Evolutionary conservation across 1,139 yeast genomes (phyloP).

Genomic region (Candida pseudoviswanathii): DNA sequence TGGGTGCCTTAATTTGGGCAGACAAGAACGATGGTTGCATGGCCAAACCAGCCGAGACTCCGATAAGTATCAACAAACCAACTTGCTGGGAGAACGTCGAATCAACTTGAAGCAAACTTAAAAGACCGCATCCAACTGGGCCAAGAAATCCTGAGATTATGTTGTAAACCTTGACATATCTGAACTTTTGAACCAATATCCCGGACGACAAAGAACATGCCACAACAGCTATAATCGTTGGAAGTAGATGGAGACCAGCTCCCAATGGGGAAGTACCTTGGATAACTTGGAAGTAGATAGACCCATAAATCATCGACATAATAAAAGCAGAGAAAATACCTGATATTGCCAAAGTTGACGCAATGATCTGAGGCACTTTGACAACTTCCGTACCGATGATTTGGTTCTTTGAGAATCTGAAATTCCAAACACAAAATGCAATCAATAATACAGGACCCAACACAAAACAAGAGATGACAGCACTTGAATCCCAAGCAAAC

Average conservation of each 20-base stretch:
- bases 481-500: constrained; percentile 51
- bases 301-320: constrained; percentile 26
- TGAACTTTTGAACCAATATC: constrained; percentile 29
- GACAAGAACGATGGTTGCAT: constrained; percentile 33
- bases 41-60: constrained; percentile 32
- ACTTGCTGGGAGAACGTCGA: constrained; percentile 30
- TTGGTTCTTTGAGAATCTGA: constrained; percentile 26
- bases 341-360: constrained; percentile 24
- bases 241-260: constrained; percentile 43
- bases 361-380: constrained; percentile 24
- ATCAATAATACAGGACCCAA: constrained; percentile 39
- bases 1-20: constrained; percentile 39
- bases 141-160: constrained; percentile 28
- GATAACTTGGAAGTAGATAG: constrained; percentile 44
- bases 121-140: constrained; percentile 38
- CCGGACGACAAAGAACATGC: constrained; percentile 33
- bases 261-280: constrained; percentile 33
- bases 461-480: constrained; percentile 47
- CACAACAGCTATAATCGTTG: constrained; percentile 38
- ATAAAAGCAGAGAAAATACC: constrained; percentile 30
- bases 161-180: constrained; percentile 33
- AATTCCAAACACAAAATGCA: constrained; percentile 30
- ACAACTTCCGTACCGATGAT: constrained; percentile 31
- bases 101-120: constrained; percentile 33
- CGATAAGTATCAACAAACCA: constrained; percentile 37